Percentiles rank a stretch among this genome's conserved stretches.
These are phyloP conservation scores for Aspergillus funiculosus DNA, from an alignment of 495 filamentous ascomycete species.

Conservation along the genomic window DNA sequence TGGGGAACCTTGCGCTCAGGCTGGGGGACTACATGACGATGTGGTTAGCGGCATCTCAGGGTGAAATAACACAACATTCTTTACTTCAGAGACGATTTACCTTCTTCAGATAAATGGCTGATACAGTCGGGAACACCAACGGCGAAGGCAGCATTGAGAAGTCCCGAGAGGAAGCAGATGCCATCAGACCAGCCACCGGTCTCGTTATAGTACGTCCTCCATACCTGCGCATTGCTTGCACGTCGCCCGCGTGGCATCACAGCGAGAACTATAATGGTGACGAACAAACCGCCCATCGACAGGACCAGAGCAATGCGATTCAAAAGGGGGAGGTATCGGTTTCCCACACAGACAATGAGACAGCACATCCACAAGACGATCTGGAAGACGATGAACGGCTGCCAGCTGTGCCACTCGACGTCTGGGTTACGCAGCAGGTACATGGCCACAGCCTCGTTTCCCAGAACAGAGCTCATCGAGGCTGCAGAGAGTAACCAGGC, in stretches of 20 bases:
- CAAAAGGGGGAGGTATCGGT: conserved; percentile 59
- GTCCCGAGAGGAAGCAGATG: conserved; percentile 67
- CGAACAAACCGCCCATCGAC: conserved; percentile 59
- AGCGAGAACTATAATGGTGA: conserved; percentile 68
- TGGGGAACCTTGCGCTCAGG: conserved; percentile 44
- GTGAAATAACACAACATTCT: no score
- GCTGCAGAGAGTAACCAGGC: conserved; percentile 63
- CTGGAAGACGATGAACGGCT: conserved; percentile 66
- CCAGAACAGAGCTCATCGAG: conserved; percentile 61
- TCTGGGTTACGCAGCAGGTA: conserved; percentile 64
- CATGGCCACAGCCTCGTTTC: conserved; percentile 62
- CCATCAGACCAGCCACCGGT: conserved; percentile 63
- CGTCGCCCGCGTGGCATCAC: conserved; percentile 57
- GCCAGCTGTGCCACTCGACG: conserved; percentile 60
- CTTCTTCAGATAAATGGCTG: conserved; percentile 76
- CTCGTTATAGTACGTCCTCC: conserved; percentile 57
- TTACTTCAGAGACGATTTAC: neutral
- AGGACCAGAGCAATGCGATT: conserved; percentile 63
- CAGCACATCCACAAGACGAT: conserved; percentile 63
- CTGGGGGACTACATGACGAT: conserved; percentile 50
- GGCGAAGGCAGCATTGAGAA: conserved; percentile 80
- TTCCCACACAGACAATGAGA: conserved; percentile 60
- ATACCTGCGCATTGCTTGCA: conserved; percentile 51
- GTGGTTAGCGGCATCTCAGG: no score
- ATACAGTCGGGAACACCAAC: conserved; percentile 75